A percentile compares a stretch with the other conserved stretches of the same genome.
Conservation (phyloP, 2,329 filamentous ascomycete species). For the Xylaria digitata region DNA sequence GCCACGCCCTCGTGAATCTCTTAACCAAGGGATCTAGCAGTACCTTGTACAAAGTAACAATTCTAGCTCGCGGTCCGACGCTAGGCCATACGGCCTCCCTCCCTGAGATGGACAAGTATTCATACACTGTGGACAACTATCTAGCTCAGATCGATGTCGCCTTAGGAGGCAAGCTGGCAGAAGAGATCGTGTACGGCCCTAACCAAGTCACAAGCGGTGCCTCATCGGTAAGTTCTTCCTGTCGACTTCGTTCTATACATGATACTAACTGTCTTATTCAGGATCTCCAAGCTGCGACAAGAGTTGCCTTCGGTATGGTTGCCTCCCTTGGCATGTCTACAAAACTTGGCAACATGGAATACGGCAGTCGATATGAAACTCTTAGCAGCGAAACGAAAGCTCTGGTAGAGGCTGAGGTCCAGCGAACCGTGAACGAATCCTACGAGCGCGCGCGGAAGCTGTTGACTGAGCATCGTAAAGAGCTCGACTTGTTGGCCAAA, state of each 20-base stretch:
- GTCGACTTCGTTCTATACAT: conserved; percentile 2
- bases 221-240: conserved; percentile 69
- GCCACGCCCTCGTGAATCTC: conserved; percentile 90
- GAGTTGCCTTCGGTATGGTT: conserved; percentile 86
- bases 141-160: conserved; percentile 81
- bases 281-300: conserved; percentile 87
- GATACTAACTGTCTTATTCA: conserved; percentile 53
- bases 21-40: conserved; percentile 78
- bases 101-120: conserved; percentile 93
- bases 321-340: conserved; percentile 90
- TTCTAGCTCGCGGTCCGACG: conserved; percentile 88
- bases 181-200: conserved; percentile 91
- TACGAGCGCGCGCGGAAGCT: conserved; percentile 78
- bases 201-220: conserved; percentile 93
- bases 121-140: conserved; percentile 85
- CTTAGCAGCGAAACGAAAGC: conserved; percentile 89
- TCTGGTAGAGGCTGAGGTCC: conserved; percentile 88
- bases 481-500: conserved; percentile 87
- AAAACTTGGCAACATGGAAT: conserved; percentile 88
- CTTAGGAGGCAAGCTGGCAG: conserved; percentile 88
- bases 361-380: conserved; percentile 80
- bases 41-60: conserved; percentile 95
- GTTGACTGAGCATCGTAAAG: conserved; percentile 78
- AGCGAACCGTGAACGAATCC: conserved; percentile 83
- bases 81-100: conserved; percentile 89